Base-by-base conservation (phyloP, 2,329 filamentous ascomycete genomes). In the Plectosphaerella cucumerina region DNA sequence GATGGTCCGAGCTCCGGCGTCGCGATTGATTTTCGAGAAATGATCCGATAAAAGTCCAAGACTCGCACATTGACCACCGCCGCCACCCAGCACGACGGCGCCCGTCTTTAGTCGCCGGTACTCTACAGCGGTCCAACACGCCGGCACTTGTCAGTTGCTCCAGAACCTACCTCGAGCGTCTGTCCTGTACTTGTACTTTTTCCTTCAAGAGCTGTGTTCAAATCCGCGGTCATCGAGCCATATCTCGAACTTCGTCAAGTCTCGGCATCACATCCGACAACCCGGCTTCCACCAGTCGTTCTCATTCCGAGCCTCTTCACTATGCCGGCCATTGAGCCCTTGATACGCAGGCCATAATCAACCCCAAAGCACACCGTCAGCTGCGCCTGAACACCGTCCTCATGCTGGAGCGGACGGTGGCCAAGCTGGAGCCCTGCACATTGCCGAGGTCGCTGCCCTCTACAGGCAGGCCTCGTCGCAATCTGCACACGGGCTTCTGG, bases 341-440 rank as follows among this genome's bases (percentile, higher is more conserved):
- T 12, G n/a, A 4, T 18, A 42, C 39, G 39, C 17, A 12, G 6
- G 18, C n/a, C 39, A 42, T 42, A 42, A 18, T 5, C n/a, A n/a
- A 12, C 17, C 8, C 15, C 18, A 17, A 42, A 6, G 10, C n/a
- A 42, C 15, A 42, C 9, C 26, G 9, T 31, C 26, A 18, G 17
- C 39, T 18, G 39, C 18, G 39, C n/a, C 39, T 8, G 26, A 42
- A 21, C n/a, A 11, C n/a, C 39, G 39, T 49, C 14, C 71, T 69
- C 65, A 81, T 82, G 78, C 75, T 82, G 60, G 79, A 82, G 71
- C 76, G 78, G 73, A 79, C 78, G 51, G 76, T 77, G 39, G 73
- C 74, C 54, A 73, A 70, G 65, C 66, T 82, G 66, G 80, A 82
- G 73, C 73, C 78, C 65, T 76, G 76, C 69, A 71, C 71, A 58